phyloP scores from a whole-genome alignment of 768 basidiomycete genomes.

The Rhizopogon vesiculosus region DNA sequence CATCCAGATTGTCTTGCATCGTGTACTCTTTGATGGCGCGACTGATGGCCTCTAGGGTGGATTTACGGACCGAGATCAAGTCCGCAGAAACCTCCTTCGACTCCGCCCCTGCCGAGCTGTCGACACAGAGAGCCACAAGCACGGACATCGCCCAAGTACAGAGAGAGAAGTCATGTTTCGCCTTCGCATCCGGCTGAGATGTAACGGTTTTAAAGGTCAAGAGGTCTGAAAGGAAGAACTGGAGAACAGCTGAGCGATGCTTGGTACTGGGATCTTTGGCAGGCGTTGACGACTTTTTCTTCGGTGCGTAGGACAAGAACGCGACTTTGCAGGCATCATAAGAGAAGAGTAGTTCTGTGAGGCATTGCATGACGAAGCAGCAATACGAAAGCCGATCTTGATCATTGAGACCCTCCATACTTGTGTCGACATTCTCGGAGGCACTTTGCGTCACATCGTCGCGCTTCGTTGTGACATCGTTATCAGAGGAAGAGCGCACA shows the following conservation, averaged over 20 bases:
- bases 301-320: slow-evolving; percentile 75
- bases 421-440: slow-evolving; percentile 2
- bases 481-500: slow-evolving; percentile 42
- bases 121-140: slow-evolving; percentile 90
- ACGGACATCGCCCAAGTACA: slow-evolving; percentile 90
- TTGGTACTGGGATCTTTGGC: slow-evolving; percentile 62
- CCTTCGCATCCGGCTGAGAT: slow-evolving; percentile 50
- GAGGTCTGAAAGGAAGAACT: slow-evolving; percentile 80
- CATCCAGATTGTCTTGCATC: slow-evolving; percentile 55
- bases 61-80: slow-evolving; percentile 85
- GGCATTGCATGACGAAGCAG: slow-evolving; percentile 85
- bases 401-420: slow-evolving; percentile 14
- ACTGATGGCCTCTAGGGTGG: slow-evolving; percentile 84
- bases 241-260: slow-evolving; percentile 60
- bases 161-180: slow-evolving; percentile 53
- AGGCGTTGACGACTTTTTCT: slow-evolving; percentile 52
- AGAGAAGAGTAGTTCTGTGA: slow-evolving; percentile 90
- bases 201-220: slow-evolving; percentile 73
- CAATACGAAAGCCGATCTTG: slow-evolving; percentile 45
- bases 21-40: slow-evolving; percentile 81
- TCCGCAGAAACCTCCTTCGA: slow-evolving; percentile 75
- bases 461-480: slow-evolving; percentile 14
- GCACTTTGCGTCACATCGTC: slow-evolving; percentile 7
- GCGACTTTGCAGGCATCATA: slow-evolving; percentile 89
- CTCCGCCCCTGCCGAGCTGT: slow-evolving; percentile 61